Conservation (phyloP, 257 asterid genomes). For the Paulownia fortunei region DNA sequence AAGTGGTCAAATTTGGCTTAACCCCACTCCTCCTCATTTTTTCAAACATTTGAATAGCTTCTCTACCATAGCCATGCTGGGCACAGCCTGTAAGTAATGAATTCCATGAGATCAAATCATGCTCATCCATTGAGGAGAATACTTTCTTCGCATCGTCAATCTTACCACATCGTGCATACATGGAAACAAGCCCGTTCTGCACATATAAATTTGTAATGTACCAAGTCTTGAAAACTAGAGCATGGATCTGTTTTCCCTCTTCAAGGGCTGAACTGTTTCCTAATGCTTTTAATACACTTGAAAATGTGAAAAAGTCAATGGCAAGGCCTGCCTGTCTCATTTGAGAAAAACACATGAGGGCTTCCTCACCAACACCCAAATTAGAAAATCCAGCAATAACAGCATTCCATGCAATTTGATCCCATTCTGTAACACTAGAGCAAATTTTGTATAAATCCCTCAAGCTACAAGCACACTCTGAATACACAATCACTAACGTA, state of each 20-base stretch:
- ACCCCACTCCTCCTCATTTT: slow-evolving; percentile 50
- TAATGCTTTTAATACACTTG: slow-evolving; percentile 60
- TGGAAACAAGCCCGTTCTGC: slow-evolving; percentile 65
- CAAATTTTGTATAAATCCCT: slow-evolving; percentile 46
- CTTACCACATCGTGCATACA: slow-evolving; percentile 71
- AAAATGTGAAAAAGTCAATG: slow-evolving; percentile 53
- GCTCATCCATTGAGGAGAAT: slow-evolving; percentile 52
- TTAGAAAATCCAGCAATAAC: slow-evolving; percentile 66
- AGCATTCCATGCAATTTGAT: slow-evolving; percentile 72
- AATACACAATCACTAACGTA: slow-evolving; percentile 51
- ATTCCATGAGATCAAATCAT: slow-evolving; percentile 71
- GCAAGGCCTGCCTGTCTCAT: slow-evolving; percentile 50
- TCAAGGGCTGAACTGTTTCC: slow-evolving; percentile 58
- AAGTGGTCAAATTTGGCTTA: slow-evolving; percentile 61
- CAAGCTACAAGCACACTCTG: slow-evolving; percentile 52
- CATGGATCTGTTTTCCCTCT: slow-evolving; percentile 59
- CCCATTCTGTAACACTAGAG: slow-evolving; percentile 45
- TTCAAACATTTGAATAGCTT: slow-evolving; percentile 59
- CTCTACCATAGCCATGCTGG: slow-evolving; percentile 58
- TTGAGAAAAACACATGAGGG: slow-evolving; percentile 45
- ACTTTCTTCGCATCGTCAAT: slow-evolving; percentile 53
- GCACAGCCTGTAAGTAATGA: slow-evolving; percentile 59
- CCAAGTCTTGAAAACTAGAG: slow-evolving; percentile 52
- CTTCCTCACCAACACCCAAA: slow-evolving; percentile 54
- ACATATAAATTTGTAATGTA: slow-evolving; percentile 34